A percentile compares a stretch with the other conserved stretches of the same genome.
Evolutionary conservation across 305 asterid species (phyloP).

Genomic region (Fraxinus sp.): DNA sequence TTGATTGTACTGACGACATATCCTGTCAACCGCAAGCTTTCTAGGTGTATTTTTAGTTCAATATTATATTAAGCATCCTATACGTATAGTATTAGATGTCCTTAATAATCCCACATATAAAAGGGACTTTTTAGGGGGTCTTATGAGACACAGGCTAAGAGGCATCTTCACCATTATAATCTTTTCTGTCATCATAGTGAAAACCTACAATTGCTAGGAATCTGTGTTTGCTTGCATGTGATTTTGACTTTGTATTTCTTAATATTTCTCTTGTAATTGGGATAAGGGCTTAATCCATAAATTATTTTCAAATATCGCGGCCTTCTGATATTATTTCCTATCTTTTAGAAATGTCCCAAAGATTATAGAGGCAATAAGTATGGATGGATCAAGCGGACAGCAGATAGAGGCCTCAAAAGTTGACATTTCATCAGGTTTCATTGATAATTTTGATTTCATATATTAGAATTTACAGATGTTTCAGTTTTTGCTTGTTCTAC

Average conservation of each 20-base stretch:
- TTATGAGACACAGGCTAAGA: background rate
- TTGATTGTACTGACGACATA: background rate
- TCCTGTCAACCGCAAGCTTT: background rate
- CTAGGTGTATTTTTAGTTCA: background rate
- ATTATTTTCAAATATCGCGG: background rate
- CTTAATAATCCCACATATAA: background rate
- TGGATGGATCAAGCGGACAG: conserved; percentile 79
- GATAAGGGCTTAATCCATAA: background rate
- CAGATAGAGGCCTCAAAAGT: conserved; percentile 70
- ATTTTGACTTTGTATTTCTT: background rate
- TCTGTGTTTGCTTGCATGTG: background rate
- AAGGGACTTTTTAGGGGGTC: background rate
- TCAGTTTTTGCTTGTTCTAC: background rate
- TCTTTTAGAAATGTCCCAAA: conserved; percentile 69
- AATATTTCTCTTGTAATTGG: background rate
- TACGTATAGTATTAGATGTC: background rate
- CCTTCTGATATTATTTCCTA: background rate
- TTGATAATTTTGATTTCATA: background rate
- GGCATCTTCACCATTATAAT: background rate
- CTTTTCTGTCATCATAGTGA: background rate
- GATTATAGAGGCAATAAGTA: conserved; percentile 73
- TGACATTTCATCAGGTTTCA: conserved; percentile 65
- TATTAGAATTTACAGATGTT: background rate
- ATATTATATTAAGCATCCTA: background rate
- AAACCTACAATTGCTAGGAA: background rate